Evolutionary conservation across 257 asterid species (phyloP).

Genomic region (Mentha longifolia): DNA sequence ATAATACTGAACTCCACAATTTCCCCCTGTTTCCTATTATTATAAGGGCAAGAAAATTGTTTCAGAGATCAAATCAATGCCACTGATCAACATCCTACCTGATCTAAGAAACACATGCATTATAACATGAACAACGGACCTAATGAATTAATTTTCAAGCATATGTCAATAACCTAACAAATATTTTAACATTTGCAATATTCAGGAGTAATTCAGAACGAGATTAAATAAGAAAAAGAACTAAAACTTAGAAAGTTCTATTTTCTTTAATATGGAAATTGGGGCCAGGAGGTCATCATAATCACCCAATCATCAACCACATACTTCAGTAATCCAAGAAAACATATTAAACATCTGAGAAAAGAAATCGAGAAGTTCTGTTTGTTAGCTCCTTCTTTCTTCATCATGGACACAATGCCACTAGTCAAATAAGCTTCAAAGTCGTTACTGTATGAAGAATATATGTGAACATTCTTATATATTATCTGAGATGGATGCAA

Average conservation of each 20-base stretch:
- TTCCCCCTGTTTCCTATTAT: background rate
- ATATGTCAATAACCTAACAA: background rate
- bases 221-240: background rate
- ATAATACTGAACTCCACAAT: background rate
- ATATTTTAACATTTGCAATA: background rate
- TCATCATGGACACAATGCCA: background rate
- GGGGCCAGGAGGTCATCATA: background rate
- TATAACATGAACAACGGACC: background rate
- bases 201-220: background rate
- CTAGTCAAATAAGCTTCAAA: slow-evolving; percentile 9
- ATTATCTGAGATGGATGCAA: background rate
- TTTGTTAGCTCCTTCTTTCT: background rate
- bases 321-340: slow-evolving; percentile 1
- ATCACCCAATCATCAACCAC: background rate
- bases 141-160: background rate
- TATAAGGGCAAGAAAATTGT: background rate
- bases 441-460: background rate
- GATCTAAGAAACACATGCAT: background rate
- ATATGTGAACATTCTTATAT: background rate
- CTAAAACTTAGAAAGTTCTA: background rate
- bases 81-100: background rate
- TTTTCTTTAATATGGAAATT: background rate
- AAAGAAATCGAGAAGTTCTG: background rate
- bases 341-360: slow-evolving; percentile 1
- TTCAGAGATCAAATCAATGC: background rate